Percentiles rank a stretch among this genome's conserved stretches.
phyloP scores from a whole-genome alignment of 1,284 basidiomycete species.

The Microbotryum lychnidis-dioicae region DNA sequence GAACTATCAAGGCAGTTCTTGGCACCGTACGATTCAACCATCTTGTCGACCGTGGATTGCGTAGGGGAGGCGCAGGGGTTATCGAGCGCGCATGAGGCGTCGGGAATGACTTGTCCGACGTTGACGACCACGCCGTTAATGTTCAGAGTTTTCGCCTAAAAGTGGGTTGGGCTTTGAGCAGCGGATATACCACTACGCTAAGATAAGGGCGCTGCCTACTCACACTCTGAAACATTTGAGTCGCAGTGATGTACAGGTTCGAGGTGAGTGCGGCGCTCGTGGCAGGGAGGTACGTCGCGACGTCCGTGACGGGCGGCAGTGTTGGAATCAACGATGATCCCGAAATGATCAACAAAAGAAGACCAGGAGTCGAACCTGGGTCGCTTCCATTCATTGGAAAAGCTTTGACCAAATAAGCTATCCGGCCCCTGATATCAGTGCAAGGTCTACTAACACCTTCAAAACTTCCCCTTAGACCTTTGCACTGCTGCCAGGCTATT shows the following conservation, averaged over 20 bases:
- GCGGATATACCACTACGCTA: no score
- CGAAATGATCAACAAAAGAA: no score
- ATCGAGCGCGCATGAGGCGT: conserved; percentile 2
- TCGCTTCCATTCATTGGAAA: no score
- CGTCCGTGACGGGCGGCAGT: neutral
- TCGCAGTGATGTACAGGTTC: neutral
- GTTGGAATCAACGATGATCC: no score
- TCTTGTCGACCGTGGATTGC: neutral
- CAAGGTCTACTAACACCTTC: no score
- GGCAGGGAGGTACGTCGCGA: neutral
- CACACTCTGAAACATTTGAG: neutral
- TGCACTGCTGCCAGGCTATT: no score
- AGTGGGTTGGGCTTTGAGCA: no score
- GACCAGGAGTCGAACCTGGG: no score
- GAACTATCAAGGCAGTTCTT: conserved; percentile 19
- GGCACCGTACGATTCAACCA: neutral
- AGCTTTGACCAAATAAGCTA: no score
- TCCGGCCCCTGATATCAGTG: no score
- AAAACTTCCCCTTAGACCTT: no score
- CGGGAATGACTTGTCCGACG: neutral
- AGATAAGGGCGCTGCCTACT: no score
- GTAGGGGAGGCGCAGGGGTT: neutral
- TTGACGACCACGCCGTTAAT: conserved; percentile 4
- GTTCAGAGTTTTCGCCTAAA: neutral
- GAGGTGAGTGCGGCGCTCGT: neutral